Conservation (phyloP, 129 eudicot genomes). For the Flaveria brownii region DNA sequence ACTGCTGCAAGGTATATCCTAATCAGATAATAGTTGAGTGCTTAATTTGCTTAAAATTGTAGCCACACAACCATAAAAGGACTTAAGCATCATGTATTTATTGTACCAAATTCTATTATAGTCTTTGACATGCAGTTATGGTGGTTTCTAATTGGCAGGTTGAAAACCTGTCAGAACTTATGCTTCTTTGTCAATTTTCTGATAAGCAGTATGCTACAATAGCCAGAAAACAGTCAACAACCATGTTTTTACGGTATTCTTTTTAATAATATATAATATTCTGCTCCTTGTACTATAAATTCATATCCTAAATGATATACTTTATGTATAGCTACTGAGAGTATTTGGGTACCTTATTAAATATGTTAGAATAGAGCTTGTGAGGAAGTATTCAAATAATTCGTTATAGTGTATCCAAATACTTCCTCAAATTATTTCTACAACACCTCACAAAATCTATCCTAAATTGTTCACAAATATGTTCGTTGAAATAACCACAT, state of each 20-base stretch:
- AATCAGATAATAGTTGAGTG: slow-evolving; percentile 16
- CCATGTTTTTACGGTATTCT: slow-evolving; percentile 69
- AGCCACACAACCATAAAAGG: slow-evolving; percentile 1
- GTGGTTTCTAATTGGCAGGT: slow-evolving; percentile 56
- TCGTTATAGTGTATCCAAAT: background rate
- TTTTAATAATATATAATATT: background rate
- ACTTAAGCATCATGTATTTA: slow-evolving; percentile 10
- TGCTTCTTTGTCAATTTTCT: slow-evolving; percentile 67
- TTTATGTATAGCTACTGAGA: background rate
- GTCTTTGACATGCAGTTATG: slow-evolving; percentile 19
- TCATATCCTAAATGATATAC: slow-evolving; percentile 13
- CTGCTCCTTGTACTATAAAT: background rate
- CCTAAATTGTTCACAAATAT: slow-evolving; percentile 19
- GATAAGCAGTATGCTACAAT: slow-evolving; percentile 61
- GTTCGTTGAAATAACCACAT: background rate
- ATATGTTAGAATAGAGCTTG: slow-evolving; percentile 14
- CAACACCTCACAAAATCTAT: slow-evolving; percentile 14
- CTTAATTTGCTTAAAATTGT: slow-evolving; percentile 13
- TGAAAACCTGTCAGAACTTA: slow-evolving; percentile 72
- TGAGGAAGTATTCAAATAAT: background rate
- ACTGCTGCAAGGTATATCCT: slow-evolving; percentile 89
- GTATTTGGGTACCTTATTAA: slow-evolving; percentile 1
- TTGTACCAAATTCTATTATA: slow-evolving; percentile 7
- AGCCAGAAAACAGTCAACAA: slow-evolving; percentile 61
- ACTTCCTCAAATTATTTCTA: background rate